These are phyloP conservation scores for Wickerhamomyces sp. DNA, from an alignment of 1,139 yeast species.

Conservation along the genomic window DNA sequence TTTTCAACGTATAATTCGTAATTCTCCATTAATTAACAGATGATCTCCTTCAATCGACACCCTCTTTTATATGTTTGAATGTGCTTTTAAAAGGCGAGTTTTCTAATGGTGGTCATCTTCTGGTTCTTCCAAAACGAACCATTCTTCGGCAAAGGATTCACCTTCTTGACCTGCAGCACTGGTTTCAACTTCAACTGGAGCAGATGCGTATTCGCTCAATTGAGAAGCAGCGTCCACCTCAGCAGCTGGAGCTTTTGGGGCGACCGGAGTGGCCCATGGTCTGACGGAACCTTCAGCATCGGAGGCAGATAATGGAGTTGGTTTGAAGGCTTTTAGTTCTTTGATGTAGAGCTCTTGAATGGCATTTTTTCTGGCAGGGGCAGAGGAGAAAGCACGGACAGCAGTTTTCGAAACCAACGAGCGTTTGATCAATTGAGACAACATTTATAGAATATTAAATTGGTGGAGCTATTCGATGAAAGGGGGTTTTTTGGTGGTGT, in stretches of 20 bases:
- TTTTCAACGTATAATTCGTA: neutral
- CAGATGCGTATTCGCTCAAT: constrained; percentile 67
- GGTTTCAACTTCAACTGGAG: constrained; percentile 67
- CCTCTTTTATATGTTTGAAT: too few relatives aligned
- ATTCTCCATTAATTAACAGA: neutral
- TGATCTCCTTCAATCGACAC: neutral
- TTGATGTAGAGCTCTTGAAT: constrained; percentile 82
- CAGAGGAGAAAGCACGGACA: constrained; percentile 33
- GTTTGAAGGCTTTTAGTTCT: constrained; percentile 86
- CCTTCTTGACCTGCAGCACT: constrained; percentile 37
- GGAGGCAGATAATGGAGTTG: constrained; percentile 65
- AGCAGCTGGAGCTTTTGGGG: constrained; percentile 67
- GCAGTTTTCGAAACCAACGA: constrained; percentile 15
- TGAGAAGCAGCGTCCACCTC: constrained; percentile 73
- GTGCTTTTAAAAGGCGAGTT: too few relatives aligned
- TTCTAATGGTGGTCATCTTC: constrained; percentile 56
- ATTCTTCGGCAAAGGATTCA: constrained; percentile 55
- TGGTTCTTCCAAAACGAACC: constrained; percentile 76
- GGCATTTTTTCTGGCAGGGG: constrained; percentile 43
- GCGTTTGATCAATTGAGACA: constrained; percentile 19
- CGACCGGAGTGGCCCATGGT: constrained; percentile 74
- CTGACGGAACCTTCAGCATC: constrained; percentile 79
- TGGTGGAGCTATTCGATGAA: neutral
- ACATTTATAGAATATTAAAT: constrained; percentile 6
- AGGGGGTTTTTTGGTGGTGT: constrained; percentile 2